Evolutionary conservation across 2,329 filamentous ascomycete genomes (phyloP).

Genomic region (Penicillium corylophilum): DNA sequence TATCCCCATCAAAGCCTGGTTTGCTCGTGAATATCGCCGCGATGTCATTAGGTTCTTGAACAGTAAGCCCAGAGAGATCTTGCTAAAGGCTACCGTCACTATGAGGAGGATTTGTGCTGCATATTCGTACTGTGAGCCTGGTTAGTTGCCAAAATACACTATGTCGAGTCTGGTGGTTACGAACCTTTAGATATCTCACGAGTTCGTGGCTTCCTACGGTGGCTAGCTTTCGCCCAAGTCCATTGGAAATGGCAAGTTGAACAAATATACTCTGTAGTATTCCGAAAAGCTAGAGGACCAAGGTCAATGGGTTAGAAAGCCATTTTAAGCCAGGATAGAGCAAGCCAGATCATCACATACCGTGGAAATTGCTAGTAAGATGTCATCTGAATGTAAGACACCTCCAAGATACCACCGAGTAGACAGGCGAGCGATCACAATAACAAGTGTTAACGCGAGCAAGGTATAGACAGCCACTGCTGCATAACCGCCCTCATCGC

Average conservation of each 20-base stretch:
- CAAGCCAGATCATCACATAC: conserved; percentile 4
- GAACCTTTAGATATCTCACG: conserved; percentile 18
- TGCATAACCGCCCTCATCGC: conserved; percentile 23
- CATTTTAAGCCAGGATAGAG: neutral
- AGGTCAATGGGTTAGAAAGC: neutral
- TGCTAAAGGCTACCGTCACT: conserved; percentile 17
- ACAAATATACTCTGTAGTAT: conserved; percentile 21
- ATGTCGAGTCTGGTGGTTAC: neutral
- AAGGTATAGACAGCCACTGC: conserved; percentile 23
- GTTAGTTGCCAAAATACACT: neutral
- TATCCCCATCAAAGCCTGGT: conserved; percentile 13
- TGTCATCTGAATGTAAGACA: conserved; percentile 21
- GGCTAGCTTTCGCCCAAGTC: conserved; percentile 15
- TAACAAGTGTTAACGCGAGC: conserved; percentile 14
- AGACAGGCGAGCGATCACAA: conserved; percentile 19
- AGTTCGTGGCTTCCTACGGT: conserved; percentile 10
- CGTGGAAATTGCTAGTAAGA: conserved; percentile 15
- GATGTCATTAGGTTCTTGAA: conserved; percentile 22
- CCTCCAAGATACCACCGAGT: conserved; percentile 23
- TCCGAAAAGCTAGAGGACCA: conserved; percentile 9
- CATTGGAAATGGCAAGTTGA: conserved; percentile 22
- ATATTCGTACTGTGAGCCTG: conserved; percentile 18
- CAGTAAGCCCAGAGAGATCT: conserved; percentile 19
- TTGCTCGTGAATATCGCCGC: conserved; percentile 8
- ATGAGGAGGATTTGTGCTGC: conserved; percentile 21